Evolutionary conservation across 441 rosid species (phyloP).

Genomic region (Aleurites moluccanus): DNA sequence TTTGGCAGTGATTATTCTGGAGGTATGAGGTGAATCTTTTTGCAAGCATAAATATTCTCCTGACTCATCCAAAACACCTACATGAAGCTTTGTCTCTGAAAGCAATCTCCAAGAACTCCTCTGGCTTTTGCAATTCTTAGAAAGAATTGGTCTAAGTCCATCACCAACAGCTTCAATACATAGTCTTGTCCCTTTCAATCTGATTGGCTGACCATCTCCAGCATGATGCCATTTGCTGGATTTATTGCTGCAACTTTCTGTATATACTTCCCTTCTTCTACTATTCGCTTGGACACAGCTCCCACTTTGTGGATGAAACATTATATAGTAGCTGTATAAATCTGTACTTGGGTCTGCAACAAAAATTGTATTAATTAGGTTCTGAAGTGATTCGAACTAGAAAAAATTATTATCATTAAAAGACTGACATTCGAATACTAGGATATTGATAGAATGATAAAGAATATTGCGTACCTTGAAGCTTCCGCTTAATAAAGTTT

Average conservation of each 20-base stretch:
- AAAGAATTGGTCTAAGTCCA: conserved; percentile 10
- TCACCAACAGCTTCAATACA: conserved; percentile 30
- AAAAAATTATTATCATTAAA: background rate
- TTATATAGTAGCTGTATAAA: conserved; percentile 1
- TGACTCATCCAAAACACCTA: conserved; percentile 24
- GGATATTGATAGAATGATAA: background rate
- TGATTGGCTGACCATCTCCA: background rate
- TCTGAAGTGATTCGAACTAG: background rate
- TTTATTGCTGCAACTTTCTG: background rate
- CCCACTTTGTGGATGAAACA: conserved; percentile 35
- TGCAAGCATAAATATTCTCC: conserved; percentile 35
- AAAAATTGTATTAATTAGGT: background rate
- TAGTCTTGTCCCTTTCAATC: background rate
- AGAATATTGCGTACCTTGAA: conserved; percentile 15
- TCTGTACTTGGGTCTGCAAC: conserved; percentile 30
- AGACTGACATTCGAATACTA: too few species aligned
- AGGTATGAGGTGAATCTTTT: conserved; percentile 18
- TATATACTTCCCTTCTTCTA: background rate
- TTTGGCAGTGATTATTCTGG: conserved; percentile 21
- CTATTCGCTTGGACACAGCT: background rate
- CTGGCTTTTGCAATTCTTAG: conserved; percentile 20
- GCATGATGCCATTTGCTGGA: background rate
- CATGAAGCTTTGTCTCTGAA: conserved; percentile 30
- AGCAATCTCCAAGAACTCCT: conserved; percentile 25
- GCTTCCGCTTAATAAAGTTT: conserved; percentile 16